phyloP scores from a whole-genome alignment of 2,329 filamentous ascomycete species.

The Calonectria henricotiae region DNA sequence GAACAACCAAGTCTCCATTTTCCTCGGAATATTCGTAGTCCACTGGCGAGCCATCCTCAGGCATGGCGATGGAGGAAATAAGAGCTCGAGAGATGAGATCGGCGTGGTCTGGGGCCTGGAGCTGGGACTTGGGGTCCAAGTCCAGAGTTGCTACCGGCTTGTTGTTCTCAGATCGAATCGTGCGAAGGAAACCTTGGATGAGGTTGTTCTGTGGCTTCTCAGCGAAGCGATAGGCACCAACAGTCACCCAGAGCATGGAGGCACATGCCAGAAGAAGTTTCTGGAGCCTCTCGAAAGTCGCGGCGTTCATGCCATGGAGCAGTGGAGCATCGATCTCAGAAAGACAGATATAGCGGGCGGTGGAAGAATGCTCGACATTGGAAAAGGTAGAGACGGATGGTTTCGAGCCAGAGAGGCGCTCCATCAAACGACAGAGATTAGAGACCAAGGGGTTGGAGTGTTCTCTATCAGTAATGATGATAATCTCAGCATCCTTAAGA shows the following conservation, averaged over 20 bases:
- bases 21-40: constrained; percentile 55
- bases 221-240: constrained; percentile 59
- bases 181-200: constrained; percentile 64
- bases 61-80: constrained; percentile 43
- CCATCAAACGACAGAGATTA: constrained; percentile 46
- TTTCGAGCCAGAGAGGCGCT: constrained; percentile 43
- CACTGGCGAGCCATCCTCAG: constrained; percentile 42
- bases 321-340: constrained; percentile 64
- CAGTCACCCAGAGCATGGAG: constrained; percentile 61
- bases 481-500: constrained; percentile 34
- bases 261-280: constrained; percentile 56
- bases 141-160: constrained; percentile 65
- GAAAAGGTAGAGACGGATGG: constrained; percentile 45
- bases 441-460: constrained; percentile 42
- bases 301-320: constrained; percentile 59
- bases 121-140: constrained; percentile 59
- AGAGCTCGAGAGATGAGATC: constrained; percentile 55
- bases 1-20: constrained; percentile 52
- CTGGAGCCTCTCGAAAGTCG: constrained; percentile 60
- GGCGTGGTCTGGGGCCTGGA: constrained; percentile 53
- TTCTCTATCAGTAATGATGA: constrained; percentile 50
- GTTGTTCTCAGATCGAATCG: constrained; percentile 65
- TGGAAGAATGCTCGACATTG: constrained; percentile 33
- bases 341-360: constrained; percentile 59
- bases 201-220: constrained; percentile 62